Evolutionary conservation across 2,329 filamentous ascomycete species (phyloP).

Genomic region (Ophiostoma fasciatum): DNA sequence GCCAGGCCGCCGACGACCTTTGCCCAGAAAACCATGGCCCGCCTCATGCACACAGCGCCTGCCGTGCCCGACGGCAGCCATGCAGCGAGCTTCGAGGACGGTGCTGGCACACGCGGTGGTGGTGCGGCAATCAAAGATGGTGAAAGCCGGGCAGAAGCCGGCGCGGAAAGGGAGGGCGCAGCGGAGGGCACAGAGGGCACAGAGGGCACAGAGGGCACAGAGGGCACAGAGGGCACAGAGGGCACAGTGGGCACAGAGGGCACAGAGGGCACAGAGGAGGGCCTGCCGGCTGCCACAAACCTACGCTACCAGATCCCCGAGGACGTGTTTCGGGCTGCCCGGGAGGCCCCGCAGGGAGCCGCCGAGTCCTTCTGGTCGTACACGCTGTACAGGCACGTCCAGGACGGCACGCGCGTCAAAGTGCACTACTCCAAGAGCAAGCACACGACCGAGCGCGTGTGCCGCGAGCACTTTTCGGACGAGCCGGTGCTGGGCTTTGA

Average conservation of each 20-base stretch:
- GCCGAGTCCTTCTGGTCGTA: slow-evolving; percentile 52
- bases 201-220: too few species aligned
- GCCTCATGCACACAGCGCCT: neutral
- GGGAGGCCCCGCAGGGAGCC: slow-evolving; percentile 27
- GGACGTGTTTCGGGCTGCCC: slow-evolving; percentile 32
- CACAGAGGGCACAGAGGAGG: neutral
- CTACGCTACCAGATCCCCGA: slow-evolving; percentile 32
- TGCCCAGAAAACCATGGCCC: neutral
- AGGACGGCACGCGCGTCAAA: slow-evolving; percentile 36
- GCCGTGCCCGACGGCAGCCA: neutral
- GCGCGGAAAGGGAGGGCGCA: too few species aligned
- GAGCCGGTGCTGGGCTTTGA: slow-evolving; percentile 74
- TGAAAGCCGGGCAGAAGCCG: too few species aligned
- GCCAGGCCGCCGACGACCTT: neutral
- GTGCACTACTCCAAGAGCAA: slow-evolving; percentile 66
- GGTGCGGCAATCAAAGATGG: too few species aligned
- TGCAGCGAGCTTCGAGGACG: too few species aligned
- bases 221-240: neutral
- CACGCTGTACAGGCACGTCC: slow-evolving; percentile 45
- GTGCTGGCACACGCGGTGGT: too few species aligned
- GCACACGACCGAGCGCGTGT: slow-evolving; percentile 50
- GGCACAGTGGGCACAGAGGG: slow-evolving; percentile 4
- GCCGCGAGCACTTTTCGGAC: slow-evolving; percentile 47
- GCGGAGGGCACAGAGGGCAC: too few species aligned
- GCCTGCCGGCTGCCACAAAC: slow-evolving; percentile 23